These are phyloP conservation scores for Apiospora hydei DNA, from an alignment of 2,329 filamentous ascomycete genomes.

Conservation along the genomic window DNA sequence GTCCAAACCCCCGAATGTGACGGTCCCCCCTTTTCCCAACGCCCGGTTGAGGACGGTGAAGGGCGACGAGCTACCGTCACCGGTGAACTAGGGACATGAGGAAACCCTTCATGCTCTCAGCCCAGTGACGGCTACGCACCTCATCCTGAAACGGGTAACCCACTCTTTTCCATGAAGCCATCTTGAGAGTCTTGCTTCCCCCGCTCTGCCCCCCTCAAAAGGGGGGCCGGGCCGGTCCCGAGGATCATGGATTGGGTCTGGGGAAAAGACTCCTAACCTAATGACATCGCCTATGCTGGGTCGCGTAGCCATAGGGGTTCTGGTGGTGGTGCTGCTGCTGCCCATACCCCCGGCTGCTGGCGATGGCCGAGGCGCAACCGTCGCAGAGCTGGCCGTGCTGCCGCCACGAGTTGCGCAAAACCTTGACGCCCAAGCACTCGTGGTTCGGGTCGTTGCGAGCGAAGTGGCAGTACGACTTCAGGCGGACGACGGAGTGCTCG, in stretches of 20 bases:
- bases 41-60: not conserved
- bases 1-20: not conserved
- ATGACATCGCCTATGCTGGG: not conserved
- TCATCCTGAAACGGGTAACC: not conserved
- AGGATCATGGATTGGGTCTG: not conserved
- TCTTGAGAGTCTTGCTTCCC: not conserved
- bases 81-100: not conserved
- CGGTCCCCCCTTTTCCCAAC: conserved; percentile 1
- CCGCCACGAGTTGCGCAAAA: conserved; percentile 66
- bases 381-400: conserved; percentile 61
- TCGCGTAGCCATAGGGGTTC: not conserved
- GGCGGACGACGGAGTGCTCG: conserved; percentile 63
- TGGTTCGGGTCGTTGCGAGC: conserved; percentile 76
- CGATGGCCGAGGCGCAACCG: conserved; percentile 45
- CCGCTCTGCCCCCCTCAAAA: not conserved
- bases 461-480: conserved; percentile 77
- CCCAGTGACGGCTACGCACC: not conserved
- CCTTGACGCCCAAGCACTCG: conserved; percentile 72
- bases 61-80: not conserved
- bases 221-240: not conserved
- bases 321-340: conserved; percentile 13
- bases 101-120: too few species aligned
- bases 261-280: not conserved
- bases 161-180: conserved; percentile 5
- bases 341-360: not conserved